phyloP scores from a whole-genome alignment of 2,329 filamentous ascomycete species.

The Tolypocladium sp. region DNA sequence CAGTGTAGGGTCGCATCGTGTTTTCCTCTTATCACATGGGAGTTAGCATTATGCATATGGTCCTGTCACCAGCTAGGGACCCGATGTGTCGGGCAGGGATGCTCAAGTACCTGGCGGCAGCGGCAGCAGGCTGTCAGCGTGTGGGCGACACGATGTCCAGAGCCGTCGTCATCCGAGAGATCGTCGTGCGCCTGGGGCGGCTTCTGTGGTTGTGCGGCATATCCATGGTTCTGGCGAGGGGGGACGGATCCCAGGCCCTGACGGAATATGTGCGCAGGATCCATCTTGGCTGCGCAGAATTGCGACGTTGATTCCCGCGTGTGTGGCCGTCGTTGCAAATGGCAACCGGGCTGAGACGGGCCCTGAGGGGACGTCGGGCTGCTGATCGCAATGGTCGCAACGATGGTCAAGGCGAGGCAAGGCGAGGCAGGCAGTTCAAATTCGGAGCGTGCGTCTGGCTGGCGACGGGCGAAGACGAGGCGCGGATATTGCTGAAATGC shows the following conservation, averaged over 20 bases:
- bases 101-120: slow-evolving; percentile 56
- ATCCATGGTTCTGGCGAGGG: slow-evolving; percentile 24
- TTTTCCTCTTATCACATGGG: slow-evolving; percentile 68
- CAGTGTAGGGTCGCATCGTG: slow-evolving; percentile 85
- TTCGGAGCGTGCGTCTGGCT: neutral
- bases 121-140: slow-evolving; percentile 73
- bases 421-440: neutral
- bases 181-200: slow-evolving; percentile 26
- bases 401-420: too few relatives aligned
- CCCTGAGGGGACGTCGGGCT: neutral
- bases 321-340: neutral
- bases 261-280: slow-evolving; percentile 49
- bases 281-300: slow-evolving; percentile 32
- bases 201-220: slow-evolving; percentile 20
- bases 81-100: neutral
- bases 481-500: neutral
- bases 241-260: slow-evolving; percentile 42
- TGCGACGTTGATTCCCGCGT: neutral
- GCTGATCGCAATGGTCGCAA: neutral
- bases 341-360: neutral
- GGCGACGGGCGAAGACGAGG: neutral
- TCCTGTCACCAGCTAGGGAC: neutral
- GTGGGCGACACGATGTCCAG: slow-evolving; percentile 59
- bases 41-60: neutral
- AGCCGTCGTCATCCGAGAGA: slow-evolving; percentile 38